Percentiles rank a stretch among this genome's conserved stretches.
These are phyloP conservation scores for Fusarium sp. DNA, from an alignment of 2,329 filamentous ascomycete species.

Conservation along the genomic window DNA sequence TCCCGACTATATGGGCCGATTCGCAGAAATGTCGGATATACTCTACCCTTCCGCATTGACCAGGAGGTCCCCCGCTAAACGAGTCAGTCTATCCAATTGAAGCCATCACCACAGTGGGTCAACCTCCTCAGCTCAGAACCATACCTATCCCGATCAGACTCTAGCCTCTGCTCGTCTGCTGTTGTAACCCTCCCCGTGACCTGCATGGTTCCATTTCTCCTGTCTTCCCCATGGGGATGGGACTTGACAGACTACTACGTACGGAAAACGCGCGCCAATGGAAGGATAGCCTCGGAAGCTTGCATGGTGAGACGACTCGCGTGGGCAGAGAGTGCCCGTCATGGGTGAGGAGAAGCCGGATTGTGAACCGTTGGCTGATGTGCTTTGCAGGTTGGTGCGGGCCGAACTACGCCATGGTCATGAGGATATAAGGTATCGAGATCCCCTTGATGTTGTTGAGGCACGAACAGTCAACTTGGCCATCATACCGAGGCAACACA, in stretches of 20 bases:
- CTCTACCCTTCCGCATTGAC: not conserved
- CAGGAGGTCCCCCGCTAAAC: not conserved
- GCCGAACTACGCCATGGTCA: not conserved
- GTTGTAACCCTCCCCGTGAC: not conserved
- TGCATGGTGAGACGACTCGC: conserved; percentile 2
- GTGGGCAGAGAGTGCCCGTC: not conserved
- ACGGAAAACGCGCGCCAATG: conserved; percentile 6
- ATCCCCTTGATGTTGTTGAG: not conserved
- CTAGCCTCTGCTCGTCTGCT: conserved; percentile 2
- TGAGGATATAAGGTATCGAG: conserved; percentile 11
- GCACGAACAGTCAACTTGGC: not conserved
- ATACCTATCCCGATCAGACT: conserved; percentile 3
- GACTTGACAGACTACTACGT: not conserved
- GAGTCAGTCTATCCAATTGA: conserved; percentile 13
- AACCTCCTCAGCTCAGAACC: not conserved
- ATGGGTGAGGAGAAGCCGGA: not conserved
- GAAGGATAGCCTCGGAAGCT: not conserved
- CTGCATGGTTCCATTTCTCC: conserved; percentile 1
- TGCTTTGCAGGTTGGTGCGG: not conserved
- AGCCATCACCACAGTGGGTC: not conserved
- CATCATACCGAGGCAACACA: not conserved
- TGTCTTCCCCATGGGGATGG: conserved; percentile 36
- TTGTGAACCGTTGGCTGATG: not conserved
- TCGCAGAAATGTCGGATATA: conserved; percentile 44
- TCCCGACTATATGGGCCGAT: not conserved